Conservation (phyloP, 2,329 filamentous ascomycete genomes). For the Talaromyces funiculosus region DNA sequence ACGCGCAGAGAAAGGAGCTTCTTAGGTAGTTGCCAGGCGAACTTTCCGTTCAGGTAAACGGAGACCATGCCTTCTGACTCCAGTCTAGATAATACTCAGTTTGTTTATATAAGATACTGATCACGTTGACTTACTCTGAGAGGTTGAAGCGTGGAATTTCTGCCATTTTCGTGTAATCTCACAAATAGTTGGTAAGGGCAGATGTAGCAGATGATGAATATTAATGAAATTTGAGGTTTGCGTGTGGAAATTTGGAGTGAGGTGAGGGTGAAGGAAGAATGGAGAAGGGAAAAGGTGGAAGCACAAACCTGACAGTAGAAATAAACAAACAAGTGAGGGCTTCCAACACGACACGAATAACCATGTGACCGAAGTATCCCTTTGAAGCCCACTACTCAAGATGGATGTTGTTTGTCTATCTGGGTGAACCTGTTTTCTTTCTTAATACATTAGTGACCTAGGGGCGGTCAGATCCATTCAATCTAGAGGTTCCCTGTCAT, state of each 20-base stretch:
- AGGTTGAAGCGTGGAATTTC: neutral
- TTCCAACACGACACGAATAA: neutral
- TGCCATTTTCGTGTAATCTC: neutral
- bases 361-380: neutral
- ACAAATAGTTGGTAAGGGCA: too few species aligned
- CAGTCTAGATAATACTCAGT: neutral
- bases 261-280: neutral
- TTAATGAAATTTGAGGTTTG: neutral
- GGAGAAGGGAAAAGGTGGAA: neutral
- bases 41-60: conserved; percentile 8
- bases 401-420: neutral
- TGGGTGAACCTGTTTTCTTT: neutral
- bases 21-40: conserved; percentile 5
- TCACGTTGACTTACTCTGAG: neutral
- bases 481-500: neutral
- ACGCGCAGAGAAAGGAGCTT: neutral
- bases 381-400: neutral
- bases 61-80: conserved; percentile 5
- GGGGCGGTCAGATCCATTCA: neutral
- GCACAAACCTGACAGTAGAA: neutral
- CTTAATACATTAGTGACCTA: neutral
- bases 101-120: neutral
- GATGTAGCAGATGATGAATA: too few species aligned
- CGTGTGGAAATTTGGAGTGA: too few species aligned
- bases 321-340: neutral